A percentile compares a stretch with the other conserved stretches of the same genome.
Conservation (phyloP, 1,139 yeast genomes). For the Pichia norvegensis region DNA sequence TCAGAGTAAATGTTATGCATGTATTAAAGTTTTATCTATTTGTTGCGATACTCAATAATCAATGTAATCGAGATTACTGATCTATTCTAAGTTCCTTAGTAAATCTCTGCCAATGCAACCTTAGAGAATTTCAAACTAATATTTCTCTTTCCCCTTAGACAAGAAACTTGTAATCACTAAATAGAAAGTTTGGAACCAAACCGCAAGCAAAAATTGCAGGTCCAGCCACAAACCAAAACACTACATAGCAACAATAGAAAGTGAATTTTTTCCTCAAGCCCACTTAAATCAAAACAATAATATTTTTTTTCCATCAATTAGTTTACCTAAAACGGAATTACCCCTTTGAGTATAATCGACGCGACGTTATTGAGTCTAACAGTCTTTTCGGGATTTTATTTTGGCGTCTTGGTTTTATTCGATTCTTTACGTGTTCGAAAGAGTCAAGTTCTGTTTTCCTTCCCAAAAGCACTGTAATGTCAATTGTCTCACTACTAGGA, state of each 20-base stretch:
- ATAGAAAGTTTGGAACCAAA: background rate
- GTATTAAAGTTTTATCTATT: too few relatives aligned
- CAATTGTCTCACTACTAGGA: slow-evolving; percentile 87
- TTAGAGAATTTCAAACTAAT: too few relatives aligned
- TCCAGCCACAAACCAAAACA: background rate
- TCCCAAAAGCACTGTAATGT: slow-evolving; percentile 36
- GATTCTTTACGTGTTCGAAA: background rate
- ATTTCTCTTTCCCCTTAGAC: too few relatives aligned
- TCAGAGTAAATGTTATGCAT: background rate
- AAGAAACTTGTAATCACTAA: background rate
- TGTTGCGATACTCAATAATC: too few relatives aligned
- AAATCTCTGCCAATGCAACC: too few relatives aligned
- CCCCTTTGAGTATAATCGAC: background rate
- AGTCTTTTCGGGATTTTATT: background rate
- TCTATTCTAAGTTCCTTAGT: too few relatives aligned
- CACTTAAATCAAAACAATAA: background rate
- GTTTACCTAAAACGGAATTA: background rate
- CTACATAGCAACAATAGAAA: background rate
- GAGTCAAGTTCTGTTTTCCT: too few relatives aligned
- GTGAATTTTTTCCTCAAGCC: background rate
- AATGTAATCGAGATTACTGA: too few relatives aligned
- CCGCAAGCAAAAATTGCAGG: background rate
- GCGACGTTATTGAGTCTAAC: background rate
- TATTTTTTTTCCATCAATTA: background rate
- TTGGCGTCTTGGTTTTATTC: background rate